Evolutionary conservation across 2,329 filamentous ascomycete genomes (phyloP).

Genomic region (Fusarium irregulare): DNA sequence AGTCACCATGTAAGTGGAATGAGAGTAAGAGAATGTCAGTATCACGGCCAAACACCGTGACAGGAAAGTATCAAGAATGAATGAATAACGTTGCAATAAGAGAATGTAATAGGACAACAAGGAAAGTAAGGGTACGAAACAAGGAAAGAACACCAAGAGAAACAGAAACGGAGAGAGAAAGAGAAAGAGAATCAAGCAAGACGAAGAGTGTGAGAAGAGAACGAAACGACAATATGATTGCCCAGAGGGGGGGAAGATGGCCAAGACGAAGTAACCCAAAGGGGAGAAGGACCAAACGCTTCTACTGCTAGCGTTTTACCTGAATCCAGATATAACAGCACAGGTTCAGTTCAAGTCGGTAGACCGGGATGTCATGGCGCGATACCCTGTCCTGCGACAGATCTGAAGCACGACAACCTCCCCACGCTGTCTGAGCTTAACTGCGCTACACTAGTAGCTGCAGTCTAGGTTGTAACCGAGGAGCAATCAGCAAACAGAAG

Average conservation of each 20-base stretch:
- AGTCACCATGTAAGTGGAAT: slow-evolving; percentile 36
- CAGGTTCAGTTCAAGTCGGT: slow-evolving; percentile 28
- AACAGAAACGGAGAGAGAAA: slow-evolving; percentile 34
- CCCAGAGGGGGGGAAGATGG: slow-evolving; percentile 4
- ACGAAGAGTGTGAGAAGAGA: slow-evolving; percentile 36
- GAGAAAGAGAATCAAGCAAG: slow-evolving; percentile 27
- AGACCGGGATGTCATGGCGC: slow-evolving; percentile 35
- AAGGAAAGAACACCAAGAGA: slow-evolving; percentile 34
- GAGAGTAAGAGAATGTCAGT: slow-evolving; percentile 26
- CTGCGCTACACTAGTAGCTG: slow-evolving; percentile 22
- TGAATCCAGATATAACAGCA: slow-evolving; percentile 37
- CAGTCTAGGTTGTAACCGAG: background rate
- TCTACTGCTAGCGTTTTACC: slow-evolving; percentile 39
- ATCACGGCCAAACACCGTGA: slow-evolving; percentile 14
- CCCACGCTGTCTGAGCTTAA: slow-evolving; percentile 40
- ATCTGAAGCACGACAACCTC: slow-evolving; percentile 57
- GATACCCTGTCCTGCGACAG: slow-evolving; percentile 59
- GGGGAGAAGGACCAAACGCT: slow-evolving; percentile 34
- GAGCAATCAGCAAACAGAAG: slow-evolving; percentile 15
- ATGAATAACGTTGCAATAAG: slow-evolving; percentile 19
- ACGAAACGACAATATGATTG: slow-evolving; percentile 36
- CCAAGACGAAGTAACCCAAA: slow-evolving; percentile 10
- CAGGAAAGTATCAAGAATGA: slow-evolving; percentile 27
- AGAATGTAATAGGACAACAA: slow-evolving; percentile 16
- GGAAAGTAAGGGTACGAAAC: slow-evolving; percentile 20